Conservation (phyloP, 192 early-diverging fungal species). For the Coemansia javaensis region DNA sequence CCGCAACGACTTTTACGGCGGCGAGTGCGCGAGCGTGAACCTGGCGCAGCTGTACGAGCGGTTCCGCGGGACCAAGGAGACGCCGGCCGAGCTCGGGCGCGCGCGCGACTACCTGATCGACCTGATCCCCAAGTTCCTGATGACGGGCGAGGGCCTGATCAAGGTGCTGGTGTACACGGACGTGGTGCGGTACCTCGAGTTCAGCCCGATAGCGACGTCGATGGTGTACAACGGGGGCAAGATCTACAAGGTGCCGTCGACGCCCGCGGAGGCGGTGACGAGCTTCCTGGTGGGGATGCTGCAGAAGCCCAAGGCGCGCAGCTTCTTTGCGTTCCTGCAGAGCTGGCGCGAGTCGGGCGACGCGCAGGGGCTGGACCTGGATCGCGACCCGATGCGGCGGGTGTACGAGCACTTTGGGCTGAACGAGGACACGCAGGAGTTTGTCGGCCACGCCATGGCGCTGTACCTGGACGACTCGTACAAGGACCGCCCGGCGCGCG, state of each 20-base stretch:
- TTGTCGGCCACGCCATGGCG: slow-evolving; percentile 96
- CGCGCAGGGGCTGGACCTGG: slow-evolving; percentile 80
- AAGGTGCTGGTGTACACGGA: slow-evolving; percentile 96
- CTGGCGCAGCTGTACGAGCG: slow-evolving; percentile 84
- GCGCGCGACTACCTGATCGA: slow-evolving; percentile 96
- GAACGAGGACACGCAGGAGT: slow-evolving; percentile 92
- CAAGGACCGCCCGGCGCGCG: slow-evolving; percentile 65
- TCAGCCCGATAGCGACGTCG: slow-evolving; percentile 91
- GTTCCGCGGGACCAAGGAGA: slow-evolving; percentile 58
- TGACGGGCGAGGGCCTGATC: slow-evolving; percentile 97
- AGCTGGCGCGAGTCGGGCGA: slow-evolving; percentile 79
- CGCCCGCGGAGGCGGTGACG: slow-evolving; percentile 77
- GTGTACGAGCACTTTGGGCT: slow-evolving; percentile 91
- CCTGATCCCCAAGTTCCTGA: slow-evolving; percentile 99
- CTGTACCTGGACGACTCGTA: slow-evolving; percentile 89
- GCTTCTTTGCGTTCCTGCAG: slow-evolving; percentile 95
- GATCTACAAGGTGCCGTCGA: slow-evolving; percentile 95
- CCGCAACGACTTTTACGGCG: slow-evolving; percentile 98
- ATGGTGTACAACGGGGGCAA: slow-evolving; percentile 86
- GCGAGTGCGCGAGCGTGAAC: slow-evolving; percentile 92
- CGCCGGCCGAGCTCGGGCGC: slow-evolving; percentile 57
- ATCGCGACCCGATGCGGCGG: slow-evolving; percentile 68
- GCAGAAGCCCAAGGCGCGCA: slow-evolving; percentile 88
- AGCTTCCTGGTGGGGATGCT: slow-evolving; percentile 88
- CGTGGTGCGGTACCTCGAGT: slow-evolving; percentile 96